A percentile compares a stretch with the other conserved stretches of the same genome.
phyloP scores from a whole-genome alignment of 2,329 filamentous ascomycete species.

The Hortaea werneckii region DNA sequence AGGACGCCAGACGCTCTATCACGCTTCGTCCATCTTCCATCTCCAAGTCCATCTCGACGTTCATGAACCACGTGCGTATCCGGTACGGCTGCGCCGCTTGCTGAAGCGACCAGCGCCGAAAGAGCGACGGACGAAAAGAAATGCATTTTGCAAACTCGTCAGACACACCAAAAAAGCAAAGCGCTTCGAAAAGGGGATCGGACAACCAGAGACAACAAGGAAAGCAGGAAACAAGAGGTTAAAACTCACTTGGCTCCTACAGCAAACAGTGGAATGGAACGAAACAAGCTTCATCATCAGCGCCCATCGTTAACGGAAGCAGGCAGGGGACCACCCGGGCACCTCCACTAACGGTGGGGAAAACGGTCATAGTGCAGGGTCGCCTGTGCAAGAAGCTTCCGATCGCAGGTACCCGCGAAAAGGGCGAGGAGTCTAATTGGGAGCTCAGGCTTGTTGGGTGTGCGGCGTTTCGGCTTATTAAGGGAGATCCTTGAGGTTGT shows the following conservation, averaged over 20 bases:
- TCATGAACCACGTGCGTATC: slow-evolving; percentile 21
- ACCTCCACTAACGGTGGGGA: not conserved
- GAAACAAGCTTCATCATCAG: too few species aligned
- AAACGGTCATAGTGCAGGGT: not conserved
- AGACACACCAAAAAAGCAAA: too few species aligned
- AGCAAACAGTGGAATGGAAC: too few species aligned
- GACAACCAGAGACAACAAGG: too few species aligned
- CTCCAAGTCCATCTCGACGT: slow-evolving; percentile 14
- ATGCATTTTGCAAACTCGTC: not conserved
- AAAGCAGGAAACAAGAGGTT: too few species aligned
- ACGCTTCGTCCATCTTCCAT: slow-evolving; percentile 22
- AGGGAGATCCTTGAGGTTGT: too few species aligned
- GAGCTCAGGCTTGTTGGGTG: not conserved
- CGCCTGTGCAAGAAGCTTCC: not conserved
- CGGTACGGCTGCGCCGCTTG: slow-evolving; percentile 1
- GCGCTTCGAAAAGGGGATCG: too few species aligned
- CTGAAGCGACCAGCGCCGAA: not conserved
- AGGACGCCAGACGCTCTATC: slow-evolving; percentile 22
- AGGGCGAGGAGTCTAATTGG: not conserved
- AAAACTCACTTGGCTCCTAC: too few species aligned
- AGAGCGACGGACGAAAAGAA: not conserved
- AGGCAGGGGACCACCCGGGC: too few species aligned
- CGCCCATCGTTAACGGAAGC: too few species aligned
- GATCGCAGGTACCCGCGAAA: not conserved
- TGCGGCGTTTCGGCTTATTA: too few species aligned